These are phyloP conservation scores for Dendrothele bispora DNA, from an alignment of 768 basidiomycete genomes.

Conservation along the genomic window DNA sequence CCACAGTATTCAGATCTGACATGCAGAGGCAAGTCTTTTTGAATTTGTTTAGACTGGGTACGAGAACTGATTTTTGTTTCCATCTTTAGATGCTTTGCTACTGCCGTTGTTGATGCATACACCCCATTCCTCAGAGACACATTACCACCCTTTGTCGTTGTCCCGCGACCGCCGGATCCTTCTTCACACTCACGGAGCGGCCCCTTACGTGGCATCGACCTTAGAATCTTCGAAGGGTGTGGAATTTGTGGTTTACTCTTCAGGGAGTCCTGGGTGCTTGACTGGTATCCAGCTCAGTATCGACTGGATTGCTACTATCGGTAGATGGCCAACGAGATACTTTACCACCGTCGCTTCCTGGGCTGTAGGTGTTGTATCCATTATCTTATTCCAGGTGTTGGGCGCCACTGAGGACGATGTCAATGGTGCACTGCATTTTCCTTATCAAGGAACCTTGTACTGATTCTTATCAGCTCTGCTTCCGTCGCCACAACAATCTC, in stretches of 20 bases:
- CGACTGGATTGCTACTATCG: slow-evolving; percentile 72
- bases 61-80: slow-evolving; percentile 1
- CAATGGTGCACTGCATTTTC: slow-evolving; percentile 1
- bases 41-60: not conserved
- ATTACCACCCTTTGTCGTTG: slow-evolving; percentile 58
- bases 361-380: slow-evolving; percentile 66
- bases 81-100: slow-evolving; percentile 53
- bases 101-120: slow-evolving; percentile 68
- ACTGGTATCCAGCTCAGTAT: slow-evolving; percentile 50
- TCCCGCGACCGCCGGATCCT: slow-evolving; percentile 38
- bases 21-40: slow-evolving; percentile 1
- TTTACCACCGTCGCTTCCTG: slow-evolving; percentile 71
- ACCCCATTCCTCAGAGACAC: slow-evolving; percentile 59
- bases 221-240: slow-evolving; percentile 34
- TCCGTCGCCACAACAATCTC: slow-evolving; percentile 50
- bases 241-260: slow-evolving; percentile 59
- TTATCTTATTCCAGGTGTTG: slow-evolving; percentile 59
- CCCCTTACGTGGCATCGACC: slow-evolving; percentile 59
- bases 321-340: slow-evolving; percentile 73
- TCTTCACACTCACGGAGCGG: slow-evolving; percentile 70
- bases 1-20: slow-evolving; percentile 22
- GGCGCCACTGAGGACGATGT: slow-evolving; percentile 30
- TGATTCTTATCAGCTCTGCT: slow-evolving; percentile 32
- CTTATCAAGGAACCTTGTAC: not conserved
- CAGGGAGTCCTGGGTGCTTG: slow-evolving; percentile 51